Evolutionary conservation across 306 rosid species (phyloP), one percentile per base, ranked within the genome.

Genomic region (Cicer judaicum): DNA sequence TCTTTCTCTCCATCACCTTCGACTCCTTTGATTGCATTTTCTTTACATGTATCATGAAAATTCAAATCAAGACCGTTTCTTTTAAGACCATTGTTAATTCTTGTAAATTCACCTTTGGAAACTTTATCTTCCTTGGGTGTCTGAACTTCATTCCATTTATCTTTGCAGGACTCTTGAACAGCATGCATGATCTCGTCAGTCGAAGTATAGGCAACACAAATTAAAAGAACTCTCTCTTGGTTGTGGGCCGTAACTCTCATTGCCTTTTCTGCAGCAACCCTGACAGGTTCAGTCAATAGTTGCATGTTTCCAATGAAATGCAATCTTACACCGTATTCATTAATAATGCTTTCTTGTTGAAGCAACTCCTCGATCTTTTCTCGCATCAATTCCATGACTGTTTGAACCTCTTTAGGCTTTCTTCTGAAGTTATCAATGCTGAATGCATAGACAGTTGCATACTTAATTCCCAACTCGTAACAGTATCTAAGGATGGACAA

Each of bases 371-470:
- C 91, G 6, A 91, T 88, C 84, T 89, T 89, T 70, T 87, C 92
- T 72, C 70, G 84, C 92, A 91, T 81, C 76, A 91, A 69, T 43
- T 91, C 89, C 97, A 91, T 91, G 73, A 89, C 70, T 68, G 39
- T 39, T 42, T 87, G 49, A 41, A 91, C 92, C 77, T 86, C 91
- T n/a, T 83, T 73, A 5, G 95, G 88, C 38, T 61, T 68, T 76
- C 95, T 82, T 74, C 39, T 89, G 75, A 89, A 91, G 55, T 93
- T 93, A 16, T 91, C 96, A 43, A 88, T 89, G 91, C 98, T 89
- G 87, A 93, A 93, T 75, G 97, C 97, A 76, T 88, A 93, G 8
- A 89, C 81, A 9, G 91, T 77, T 8, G 82, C 89, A 49, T 84
- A 88, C 70, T 76, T 87, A 61, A 91, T 88, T 52, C 94, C 96